Evolutionary conservation across 441 rosid genomes (phyloP), one percentile per base, ranked within the genome.

Genomic region (Erodium moschatum): DNA sequence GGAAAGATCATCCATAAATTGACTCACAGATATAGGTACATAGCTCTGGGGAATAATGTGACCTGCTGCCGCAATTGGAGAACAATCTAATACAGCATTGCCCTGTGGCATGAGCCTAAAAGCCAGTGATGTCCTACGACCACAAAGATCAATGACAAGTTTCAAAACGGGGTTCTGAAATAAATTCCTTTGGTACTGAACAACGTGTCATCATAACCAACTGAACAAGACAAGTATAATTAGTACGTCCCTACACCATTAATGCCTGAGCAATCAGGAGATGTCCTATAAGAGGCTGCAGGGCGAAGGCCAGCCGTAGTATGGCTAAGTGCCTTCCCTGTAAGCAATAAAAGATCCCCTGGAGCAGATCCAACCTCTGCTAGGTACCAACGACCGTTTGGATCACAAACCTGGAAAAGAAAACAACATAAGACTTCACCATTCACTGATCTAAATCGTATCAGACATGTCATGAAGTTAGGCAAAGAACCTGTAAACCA

Each of bases 301-400:
- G 94, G 95, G 72, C 89, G 96, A 75, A 90, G 96, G 73, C 97
- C 97, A 72, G 97, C 98, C 44, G 98, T 93, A 61, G 87, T 85
- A 81, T 87, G 96, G 78, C 95, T 87, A 72, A 93, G 95, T 40
- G 96, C 94, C 87, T 85, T 93, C 73, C 98, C 98, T n/a, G 96
- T 89, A 69, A 93, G 81, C 74, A 90, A 81, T 76, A 93, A 80
- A 58, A 93, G 80, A 84, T 90, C 94, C 46, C 88, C 91, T 31
- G 91, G 80, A 70, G 86, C 79, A 66, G 82, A 83, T 63, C 88
- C 87, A 74, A 72, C 81, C 82, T 89, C 97, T 83, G 97, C 98
- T 70, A 85, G 73, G 85, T 85, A 93, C 98, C 98, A 93, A 38
- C 83, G 92, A 72, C 97, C 95, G 72, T 90, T 87, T 72, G 96